Conservation (phyloP, 129 eudicot genomes). For the Cynara cardunculus region DNA sequence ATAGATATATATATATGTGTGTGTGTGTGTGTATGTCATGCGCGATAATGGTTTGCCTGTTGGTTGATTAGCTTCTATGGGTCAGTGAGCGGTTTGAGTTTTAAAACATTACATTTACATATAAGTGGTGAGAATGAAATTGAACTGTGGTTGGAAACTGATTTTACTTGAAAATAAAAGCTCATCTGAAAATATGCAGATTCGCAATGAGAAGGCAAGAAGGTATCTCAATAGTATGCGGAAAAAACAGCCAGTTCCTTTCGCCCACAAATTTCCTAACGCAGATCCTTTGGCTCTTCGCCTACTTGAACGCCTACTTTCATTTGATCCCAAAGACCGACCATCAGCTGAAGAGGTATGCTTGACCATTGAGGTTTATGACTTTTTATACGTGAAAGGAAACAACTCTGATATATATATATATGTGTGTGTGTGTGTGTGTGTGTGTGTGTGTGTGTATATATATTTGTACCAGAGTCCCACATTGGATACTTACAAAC, state of each 20-base stretch:
- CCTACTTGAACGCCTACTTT: conserved; percentile 69
- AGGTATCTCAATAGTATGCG: conserved; percentile 82
- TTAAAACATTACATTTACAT: conserved; percentile 2
- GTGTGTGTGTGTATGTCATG: neutral
- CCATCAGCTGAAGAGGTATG: conserved; percentile 90
- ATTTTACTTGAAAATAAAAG: neutral
- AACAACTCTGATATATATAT: neutral
- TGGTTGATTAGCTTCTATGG: neutral
- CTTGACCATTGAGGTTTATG: neutral
- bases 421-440: too few relatives aligned
- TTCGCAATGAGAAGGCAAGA: conserved; percentile 95
- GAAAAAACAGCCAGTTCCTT: conserved; percentile 69
- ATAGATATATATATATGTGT: neutral
- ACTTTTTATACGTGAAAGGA: neutral
- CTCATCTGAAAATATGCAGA: conserved; percentile 31
- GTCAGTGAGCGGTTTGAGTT: neutral
- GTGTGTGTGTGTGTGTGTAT: too few relatives aligned
- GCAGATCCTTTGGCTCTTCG: conserved; percentile 74
- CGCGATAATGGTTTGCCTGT: neutral
- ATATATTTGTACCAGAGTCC: neutral
- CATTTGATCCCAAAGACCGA: conserved; percentile 93
- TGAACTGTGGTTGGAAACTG: neutral
- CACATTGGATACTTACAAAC: neutral
- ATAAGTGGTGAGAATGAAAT: neutral
- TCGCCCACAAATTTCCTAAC: conserved; percentile 64